Percentiles rank a stretch among this genome's conserved stretches.
Conservation (phyloP, 1,139 yeast genomes). For the Yamadazyma taylorii region DNA sequence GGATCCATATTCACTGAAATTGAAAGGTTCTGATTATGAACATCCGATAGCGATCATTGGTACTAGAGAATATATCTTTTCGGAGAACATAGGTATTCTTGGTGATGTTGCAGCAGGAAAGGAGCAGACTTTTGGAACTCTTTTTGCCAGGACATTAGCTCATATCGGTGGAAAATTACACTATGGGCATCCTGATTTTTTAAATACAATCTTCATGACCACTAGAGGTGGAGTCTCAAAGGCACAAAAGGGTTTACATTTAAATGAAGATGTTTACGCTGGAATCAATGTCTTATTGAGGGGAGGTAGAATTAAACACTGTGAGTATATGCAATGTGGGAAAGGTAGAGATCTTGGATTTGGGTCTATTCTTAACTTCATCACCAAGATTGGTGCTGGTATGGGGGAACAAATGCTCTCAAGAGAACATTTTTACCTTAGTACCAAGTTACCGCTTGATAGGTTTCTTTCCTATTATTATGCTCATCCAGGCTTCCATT, state of each 20-base stretch:
- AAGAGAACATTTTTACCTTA: conserved; percentile 51
- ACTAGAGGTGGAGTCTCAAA: conserved; percentile 59
- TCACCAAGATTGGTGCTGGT: conserved; percentile 58
- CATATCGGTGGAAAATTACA: conserved; percentile 57
- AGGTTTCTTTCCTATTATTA: conserved; percentile 53
- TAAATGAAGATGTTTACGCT: conserved; percentile 58
- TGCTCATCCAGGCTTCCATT: conserved; percentile 59
- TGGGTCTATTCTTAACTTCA: conserved; percentile 53
- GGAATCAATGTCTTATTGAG: conserved; percentile 54
- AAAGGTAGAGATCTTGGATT: conserved; percentile 58
- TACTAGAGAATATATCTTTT: conserved; percentile 54
- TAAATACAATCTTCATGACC: conserved; percentile 50
- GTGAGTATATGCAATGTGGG: conserved; percentile 59
- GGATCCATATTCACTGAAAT: conserved; percentile 33
- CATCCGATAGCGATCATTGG: conserved; percentile 56
- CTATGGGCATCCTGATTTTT: conserved; percentile 58
- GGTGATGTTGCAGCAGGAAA: conserved; percentile 62
- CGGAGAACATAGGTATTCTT: conserved; percentile 53
- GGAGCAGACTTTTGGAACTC: conserved; percentile 58
- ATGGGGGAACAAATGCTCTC: conserved; percentile 61
- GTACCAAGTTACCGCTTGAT: conserved; percentile 50
- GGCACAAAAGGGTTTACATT: conserved; percentile 54
- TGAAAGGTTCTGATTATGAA: conserved; percentile 22
- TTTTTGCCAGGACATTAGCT: conserved; percentile 55
- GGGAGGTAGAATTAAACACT: conserved; percentile 57